Evolutionary conservation across 768 basidiomycete species (phyloP).

Genomic region (Suillus occidentalis): DNA sequence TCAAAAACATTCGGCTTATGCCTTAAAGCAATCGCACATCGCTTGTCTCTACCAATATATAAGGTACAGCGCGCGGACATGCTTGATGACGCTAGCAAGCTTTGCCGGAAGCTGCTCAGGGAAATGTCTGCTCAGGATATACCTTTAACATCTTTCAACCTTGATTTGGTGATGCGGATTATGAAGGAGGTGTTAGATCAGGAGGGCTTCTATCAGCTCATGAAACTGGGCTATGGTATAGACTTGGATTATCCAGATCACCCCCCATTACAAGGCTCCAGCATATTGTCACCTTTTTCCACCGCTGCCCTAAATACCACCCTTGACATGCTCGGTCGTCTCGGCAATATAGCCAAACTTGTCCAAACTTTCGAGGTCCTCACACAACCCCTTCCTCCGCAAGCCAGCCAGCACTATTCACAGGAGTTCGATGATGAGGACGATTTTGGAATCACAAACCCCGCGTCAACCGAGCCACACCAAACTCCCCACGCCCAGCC

Average conservation of each 20-base stretch:
- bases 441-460: constrained; percentile 48
- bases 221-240: constrained; percentile 73
- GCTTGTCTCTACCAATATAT: constrained; percentile 59
- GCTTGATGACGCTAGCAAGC: constrained; percentile 42
- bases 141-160: constrained; percentile 54
- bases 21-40: constrained; percentile 70
- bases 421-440: constrained; percentile 67
- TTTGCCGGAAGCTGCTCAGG: constrained; percentile 50
- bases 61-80: constrained; percentile 35
- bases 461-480: constrained; percentile 35
- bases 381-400: constrained; percentile 64
- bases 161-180: constrained; percentile 70
- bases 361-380: constrained; percentile 78
- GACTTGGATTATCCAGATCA: constrained; percentile 77
- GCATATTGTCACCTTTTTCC: constrained; percentile 50
- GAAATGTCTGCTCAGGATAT: constrained; percentile 56
- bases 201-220: constrained; percentile 54
- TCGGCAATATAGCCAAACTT: constrained; percentile 61
- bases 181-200: constrained; percentile 61
- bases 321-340: constrained; percentile 66
- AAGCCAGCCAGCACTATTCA: constrained; percentile 43
- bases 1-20: constrained; percentile 60
- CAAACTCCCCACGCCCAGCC: constrained; percentile 48
- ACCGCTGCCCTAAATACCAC: constrained; percentile 71
- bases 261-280: constrained; percentile 36